phyloP scores from a whole-genome alignment of 257 asterid species.

The Solanum sejunctum region DNA sequence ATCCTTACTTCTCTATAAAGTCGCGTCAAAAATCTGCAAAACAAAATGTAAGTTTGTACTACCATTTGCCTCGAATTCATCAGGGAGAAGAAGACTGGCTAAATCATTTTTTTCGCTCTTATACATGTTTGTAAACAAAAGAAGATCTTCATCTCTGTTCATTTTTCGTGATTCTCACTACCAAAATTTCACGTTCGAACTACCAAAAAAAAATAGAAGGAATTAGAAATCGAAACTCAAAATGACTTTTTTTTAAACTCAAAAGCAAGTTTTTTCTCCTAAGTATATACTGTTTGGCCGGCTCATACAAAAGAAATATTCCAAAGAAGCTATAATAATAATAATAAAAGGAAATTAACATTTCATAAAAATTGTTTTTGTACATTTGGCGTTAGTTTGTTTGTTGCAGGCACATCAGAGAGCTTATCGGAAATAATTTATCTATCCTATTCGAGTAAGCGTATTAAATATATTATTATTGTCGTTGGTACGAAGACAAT shows the following conservation, averaged over 20 bases:
- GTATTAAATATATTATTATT: no score
- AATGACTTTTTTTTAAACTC: background rate
- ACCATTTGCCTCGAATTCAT: constrained; percentile 60
- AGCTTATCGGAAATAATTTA: no score
- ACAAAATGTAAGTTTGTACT: constrained; percentile 1
- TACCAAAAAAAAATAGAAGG: background rate
- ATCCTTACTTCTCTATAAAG: background rate
- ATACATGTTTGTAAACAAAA: constrained; percentile 51
- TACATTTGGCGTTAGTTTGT: background rate
- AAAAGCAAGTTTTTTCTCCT: background rate
- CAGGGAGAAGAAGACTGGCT: constrained; percentile 54
- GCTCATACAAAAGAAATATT: background rate
- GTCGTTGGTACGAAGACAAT: no score
- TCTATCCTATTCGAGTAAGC: no score
- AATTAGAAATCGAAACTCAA: background rate
- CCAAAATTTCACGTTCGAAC: background rate
- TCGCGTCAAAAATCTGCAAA: background rate
- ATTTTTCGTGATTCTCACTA: background rate
- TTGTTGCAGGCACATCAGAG: background rate
- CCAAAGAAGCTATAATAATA: background rate
- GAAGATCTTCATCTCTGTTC: constrained; percentile 51
- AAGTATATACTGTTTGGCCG: background rate
- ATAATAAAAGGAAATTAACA: background rate
- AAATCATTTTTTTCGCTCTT: constrained; percentile 34
- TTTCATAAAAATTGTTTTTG: background rate